Evolutionary conservation across 2,329 filamentous ascomycete species (phyloP).

Genomic region (Sclerotinia minor): DNA sequence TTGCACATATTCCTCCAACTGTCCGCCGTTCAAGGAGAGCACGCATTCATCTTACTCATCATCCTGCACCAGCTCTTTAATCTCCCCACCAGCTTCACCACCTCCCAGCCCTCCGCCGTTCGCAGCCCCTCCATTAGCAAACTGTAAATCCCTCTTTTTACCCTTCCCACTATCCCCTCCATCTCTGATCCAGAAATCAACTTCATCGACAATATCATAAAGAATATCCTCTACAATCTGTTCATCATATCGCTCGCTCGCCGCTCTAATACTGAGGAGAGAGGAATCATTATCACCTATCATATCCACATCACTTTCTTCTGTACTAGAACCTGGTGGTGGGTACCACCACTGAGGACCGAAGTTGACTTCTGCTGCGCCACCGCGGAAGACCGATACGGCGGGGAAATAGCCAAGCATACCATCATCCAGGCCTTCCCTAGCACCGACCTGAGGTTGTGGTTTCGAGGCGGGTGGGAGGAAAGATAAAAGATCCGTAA

Average conservation of each 20-base stretch:
- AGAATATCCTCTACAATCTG: conserved; percentile 94
- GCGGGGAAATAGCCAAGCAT: conserved; percentile 95
- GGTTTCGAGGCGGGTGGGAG: conserved; percentile 84
- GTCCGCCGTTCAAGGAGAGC: too few relatives aligned
- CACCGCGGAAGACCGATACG: conserved; percentile 87
- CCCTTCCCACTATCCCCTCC: conserved; percentile 37
- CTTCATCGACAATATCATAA: conserved; percentile 91
- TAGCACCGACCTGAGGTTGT: conserved; percentile 68
- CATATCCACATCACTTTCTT: conserved; percentile 52
- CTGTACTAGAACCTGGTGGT: conserved; percentile 58
- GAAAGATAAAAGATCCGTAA: conserved; percentile 85
- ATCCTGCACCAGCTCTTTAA: conserved; percentile 66
- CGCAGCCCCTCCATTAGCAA: conserved; percentile 29
- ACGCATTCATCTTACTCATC: conserved; percentile 44
- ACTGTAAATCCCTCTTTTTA: conserved; percentile 30
- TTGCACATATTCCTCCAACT: background rate
- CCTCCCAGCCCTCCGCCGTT: conserved; percentile 32
- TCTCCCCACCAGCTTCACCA: conserved; percentile 50
- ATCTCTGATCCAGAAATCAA: conserved; percentile 80
- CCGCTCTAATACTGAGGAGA: conserved; percentile 46
- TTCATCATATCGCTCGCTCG: conserved; percentile 81
- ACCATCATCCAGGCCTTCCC: conserved; percentile 89
- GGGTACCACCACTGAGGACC: conserved; percentile 91
- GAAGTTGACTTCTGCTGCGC: conserved; percentile 90
- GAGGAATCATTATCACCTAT: conserved; percentile 42